Evolutionary conservation across 768 basidiomycete species (phyloP), one percentile per base, ranked within the genome.

Genomic region (Xerocomellus intermedius): DNA sequence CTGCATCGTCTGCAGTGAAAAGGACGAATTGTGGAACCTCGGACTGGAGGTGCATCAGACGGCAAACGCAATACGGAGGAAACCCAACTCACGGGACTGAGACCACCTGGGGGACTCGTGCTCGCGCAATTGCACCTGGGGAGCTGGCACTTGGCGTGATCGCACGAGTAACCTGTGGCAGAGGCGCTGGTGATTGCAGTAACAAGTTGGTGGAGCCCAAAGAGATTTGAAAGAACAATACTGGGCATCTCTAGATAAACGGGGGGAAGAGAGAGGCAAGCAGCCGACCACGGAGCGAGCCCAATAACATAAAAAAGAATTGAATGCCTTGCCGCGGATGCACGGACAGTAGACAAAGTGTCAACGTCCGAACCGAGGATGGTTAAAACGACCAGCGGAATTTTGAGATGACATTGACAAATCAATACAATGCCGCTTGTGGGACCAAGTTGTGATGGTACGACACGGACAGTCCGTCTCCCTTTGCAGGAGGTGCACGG

Each of bases 101-200:
- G 30, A 32, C 50, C 32, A 54, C 51, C 52, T 8, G 37, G 38
- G 12, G 38, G 52, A 13, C 19, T 33, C 28, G 32, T 21, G 24
- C 52, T 41, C 14, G 52, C 50, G 30, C 50, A 54, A 21, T 54
- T 54, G 38, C 38, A 54, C 24, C 17, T 35, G 22, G 50, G 50
- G 17, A 54, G 38, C 38, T 54, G 51, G 32, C 52, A 54, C 10
- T 41, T 33, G 19, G 4, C 5, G 2, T 32, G 26, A 54, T 54
- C 32, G 12, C 52, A 54, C 2, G 51, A 54, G 32, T 54, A 54
- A 33, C 32, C 19, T 0, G 19, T 8, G 8, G 30, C 24, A n/a
- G 22, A 54, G 19, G n/a, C 3, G 24, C 24, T 54, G 24, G 30
- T 42, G 24, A 32, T 54, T 38, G 24, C 21, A 26, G 19, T 9